These are phyloP conservation scores for Mitragyna speciosa DNA, from an alignment of 257 asterid genomes.

Conservation along the genomic window DNA sequence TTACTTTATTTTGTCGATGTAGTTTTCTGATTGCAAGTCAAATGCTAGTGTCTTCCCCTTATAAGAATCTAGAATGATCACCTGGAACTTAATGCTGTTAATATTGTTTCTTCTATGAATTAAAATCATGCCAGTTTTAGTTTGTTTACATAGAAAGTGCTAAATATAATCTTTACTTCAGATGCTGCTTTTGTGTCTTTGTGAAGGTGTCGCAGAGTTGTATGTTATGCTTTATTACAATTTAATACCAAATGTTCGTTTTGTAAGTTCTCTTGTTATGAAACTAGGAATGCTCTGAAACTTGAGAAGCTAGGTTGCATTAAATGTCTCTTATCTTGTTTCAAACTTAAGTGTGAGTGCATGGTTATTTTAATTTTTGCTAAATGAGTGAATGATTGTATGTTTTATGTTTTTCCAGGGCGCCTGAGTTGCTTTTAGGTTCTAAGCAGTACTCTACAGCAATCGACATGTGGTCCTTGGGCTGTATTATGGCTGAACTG, in stretches of 20 bases:
- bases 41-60: neutral
- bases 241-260: neutral
- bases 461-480: conserved; percentile 93
- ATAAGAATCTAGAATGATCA: neutral
- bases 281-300: neutral
- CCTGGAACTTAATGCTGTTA: neutral
- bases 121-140: neutral
- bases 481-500: conserved; percentile 92
- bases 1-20: neutral
- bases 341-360: neutral
- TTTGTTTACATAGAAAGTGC: too few relatives aligned
- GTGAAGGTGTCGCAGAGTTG: neutral
- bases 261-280: neutral
- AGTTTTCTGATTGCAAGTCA: neutral
- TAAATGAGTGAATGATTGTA: neutral
- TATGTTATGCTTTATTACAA: neutral
- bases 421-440: conserved; percentile 90
- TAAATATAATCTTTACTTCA: neutral
- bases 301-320: neutral
- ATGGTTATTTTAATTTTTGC: neutral
- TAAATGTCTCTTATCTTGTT: neutral
- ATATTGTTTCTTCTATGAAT: neutral
- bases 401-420: conserved; percentile 43
- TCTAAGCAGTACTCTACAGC: conserved; percentile 80
- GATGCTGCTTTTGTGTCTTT: neutral